Percentiles rank a stretch among this genome's conserved stretches.
These are phyloP conservation scores for Fusarium duplospermum DNA, from an alignment of 2,329 filamentous ascomycete species.

Conservation along the genomic window DNA sequence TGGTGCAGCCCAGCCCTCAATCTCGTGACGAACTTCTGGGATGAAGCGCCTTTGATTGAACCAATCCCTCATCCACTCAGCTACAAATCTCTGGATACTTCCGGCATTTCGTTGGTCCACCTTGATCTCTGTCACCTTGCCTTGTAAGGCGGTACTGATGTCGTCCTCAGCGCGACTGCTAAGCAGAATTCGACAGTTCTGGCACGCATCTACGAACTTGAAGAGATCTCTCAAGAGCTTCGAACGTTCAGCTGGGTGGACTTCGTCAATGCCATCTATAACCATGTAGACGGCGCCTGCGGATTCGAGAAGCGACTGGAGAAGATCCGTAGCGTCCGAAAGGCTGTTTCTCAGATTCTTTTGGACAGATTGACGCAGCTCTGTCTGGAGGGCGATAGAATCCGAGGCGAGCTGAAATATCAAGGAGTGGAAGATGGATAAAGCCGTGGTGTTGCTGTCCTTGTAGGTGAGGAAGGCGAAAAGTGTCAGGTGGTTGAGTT, in stretches of 20 bases:
- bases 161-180: not conserved
- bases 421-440: constrained; percentile 16
- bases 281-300: not conserved
- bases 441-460: not conserved
- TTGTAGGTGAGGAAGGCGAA: constrained; percentile 4
- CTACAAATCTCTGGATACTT: not conserved
- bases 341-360: not conserved
- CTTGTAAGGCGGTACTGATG: not conserved
- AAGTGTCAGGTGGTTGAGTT: accelerated
- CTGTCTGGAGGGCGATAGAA: not conserved
- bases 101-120: not conserved
- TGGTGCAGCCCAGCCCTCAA: not conserved
- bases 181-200: not conserved
- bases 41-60: not conserved
- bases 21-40: not conserved
- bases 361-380: not conserved
- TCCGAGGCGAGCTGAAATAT: constrained; percentile 9
- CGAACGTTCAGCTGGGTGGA: not conserved
- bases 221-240: not conserved
- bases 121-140: not conserved
- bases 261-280: not conserved
- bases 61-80: not conserved
- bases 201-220: not conserved
- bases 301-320: not conserved
- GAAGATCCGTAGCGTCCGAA: not conserved